Percentiles rank a stretch among this genome's conserved stretches.
phyloP scores from a whole-genome alignment of 352 stramenopile genomes.

The Phytophthora rubi region DNA sequence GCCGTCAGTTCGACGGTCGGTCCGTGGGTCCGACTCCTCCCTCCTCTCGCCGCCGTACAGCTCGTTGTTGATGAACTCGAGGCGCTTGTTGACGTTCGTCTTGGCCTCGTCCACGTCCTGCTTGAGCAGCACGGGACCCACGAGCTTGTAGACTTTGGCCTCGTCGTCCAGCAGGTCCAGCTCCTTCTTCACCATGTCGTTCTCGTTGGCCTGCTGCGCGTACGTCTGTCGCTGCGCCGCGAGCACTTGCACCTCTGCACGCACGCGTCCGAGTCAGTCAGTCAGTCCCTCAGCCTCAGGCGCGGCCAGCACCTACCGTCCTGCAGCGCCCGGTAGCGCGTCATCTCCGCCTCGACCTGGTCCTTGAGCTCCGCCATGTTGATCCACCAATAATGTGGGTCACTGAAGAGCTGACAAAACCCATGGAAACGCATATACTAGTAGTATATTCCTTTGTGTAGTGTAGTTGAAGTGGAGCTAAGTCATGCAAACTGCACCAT shows the following conservation, averaged over 20 bases:
- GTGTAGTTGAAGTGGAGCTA: neutral
- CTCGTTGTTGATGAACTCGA: constrained; percentile 97
- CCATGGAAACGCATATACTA: too few species aligned
- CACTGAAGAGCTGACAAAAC: too few species aligned
- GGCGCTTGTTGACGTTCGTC: constrained; percentile 94
- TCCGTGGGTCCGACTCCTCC: neutral
- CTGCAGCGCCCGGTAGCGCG: constrained; percentile 92
- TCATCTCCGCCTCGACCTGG: constrained; percentile 89
- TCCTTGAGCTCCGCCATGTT: constrained; percentile 59
- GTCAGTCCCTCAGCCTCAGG: neutral
- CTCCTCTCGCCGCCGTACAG: constrained; percentile 52
- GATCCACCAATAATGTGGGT: constrained; percentile 13
- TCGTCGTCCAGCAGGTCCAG: constrained; percentile 88
- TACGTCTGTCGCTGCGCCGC: constrained; percentile 90
- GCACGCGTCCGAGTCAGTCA: neutral
- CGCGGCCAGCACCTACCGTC: constrained; percentile 52
- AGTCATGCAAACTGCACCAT: constrained; percentile 58
- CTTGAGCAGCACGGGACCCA: constrained; percentile 95
- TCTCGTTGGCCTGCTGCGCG: constrained; percentile 94
- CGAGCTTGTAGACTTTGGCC: constrained; percentile 94
- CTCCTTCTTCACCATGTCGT: constrained; percentile 97
- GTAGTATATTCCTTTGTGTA: neutral
- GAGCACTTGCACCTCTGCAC: constrained; percentile 80
- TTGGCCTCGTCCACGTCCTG: constrained; percentile 95
- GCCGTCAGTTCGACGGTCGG: neutral